Evolutionary conservation across 768 basidiomycete genomes (phyloP).

Genomic region (Gelatoporia subvermispora): DNA sequence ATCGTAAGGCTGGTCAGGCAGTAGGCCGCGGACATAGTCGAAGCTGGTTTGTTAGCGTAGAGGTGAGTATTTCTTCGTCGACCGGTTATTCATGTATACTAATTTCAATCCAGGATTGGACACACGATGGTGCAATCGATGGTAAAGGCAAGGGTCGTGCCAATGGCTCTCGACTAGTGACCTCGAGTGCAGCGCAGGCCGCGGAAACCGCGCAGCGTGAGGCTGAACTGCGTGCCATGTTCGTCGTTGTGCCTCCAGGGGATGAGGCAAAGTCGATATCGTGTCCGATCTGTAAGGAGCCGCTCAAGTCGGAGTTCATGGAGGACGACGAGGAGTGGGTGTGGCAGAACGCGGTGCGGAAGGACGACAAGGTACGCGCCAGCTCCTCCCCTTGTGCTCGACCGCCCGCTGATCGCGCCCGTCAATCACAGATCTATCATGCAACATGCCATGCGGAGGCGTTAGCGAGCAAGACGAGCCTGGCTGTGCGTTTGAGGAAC

Average conservation of each 20-base stretch:
- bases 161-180: slow-evolving; percentile 44
- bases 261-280: slow-evolving; percentile 79
- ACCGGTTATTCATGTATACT: slow-evolving; percentile 7
- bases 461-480: slow-evolving; percentile 51
- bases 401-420: slow-evolving; percentile 1
- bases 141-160: slow-evolving; percentile 67
- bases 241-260: slow-evolving; percentile 86
- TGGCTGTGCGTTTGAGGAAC: slow-evolving; percentile 64
- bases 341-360: slow-evolving; percentile 86
- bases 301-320: slow-evolving; percentile 82
- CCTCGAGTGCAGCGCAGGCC: slow-evolving; percentile 53
- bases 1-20: slow-evolving; percentile 75
- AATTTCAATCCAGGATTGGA: slow-evolving; percentile 69
- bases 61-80: slow-evolving; percentile 47
- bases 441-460: slow-evolving; percentile 93
- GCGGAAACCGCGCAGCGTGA: slow-evolving; percentile 69
- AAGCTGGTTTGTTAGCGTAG: slow-evolving; percentile 81
- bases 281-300: slow-evolving; percentile 97
- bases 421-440: slow-evolving; percentile 69
- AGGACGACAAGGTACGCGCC: slow-evolving; percentile 73
- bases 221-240: slow-evolving; percentile 68
- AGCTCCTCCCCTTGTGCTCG: background rate
- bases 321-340: slow-evolving; percentile 99
- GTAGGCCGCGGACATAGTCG: slow-evolving; percentile 82
- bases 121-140: slow-evolving; percentile 58